Conservation (phyloP, 2,329 filamentous ascomycete species). For the Penicillium concentricum region DNA sequence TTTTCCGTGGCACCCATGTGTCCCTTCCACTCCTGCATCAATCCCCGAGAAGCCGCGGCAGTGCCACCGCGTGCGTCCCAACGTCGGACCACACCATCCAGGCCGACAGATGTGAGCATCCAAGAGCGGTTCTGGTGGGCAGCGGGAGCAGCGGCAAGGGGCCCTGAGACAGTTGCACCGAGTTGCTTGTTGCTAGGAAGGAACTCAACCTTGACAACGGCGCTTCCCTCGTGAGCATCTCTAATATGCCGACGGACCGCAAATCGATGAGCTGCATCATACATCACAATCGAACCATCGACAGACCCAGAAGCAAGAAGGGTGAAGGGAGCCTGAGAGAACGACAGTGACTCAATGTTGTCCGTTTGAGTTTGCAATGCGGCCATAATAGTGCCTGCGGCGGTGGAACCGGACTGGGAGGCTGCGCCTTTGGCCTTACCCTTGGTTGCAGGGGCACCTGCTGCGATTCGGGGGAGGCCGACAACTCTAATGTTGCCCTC, state of each 20-base stretch:
- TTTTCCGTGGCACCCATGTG: slow-evolving; percentile 54
- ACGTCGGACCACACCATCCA: slow-evolving; percentile 84
- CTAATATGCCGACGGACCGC: slow-evolving; percentile 79
- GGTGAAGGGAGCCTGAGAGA: slow-evolving; percentile 60
- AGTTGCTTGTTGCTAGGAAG: slow-evolving; percentile 51
- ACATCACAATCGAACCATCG: slow-evolving; percentile 73
- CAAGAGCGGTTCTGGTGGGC: slow-evolving; percentile 52
- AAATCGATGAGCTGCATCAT: slow-evolving; percentile 82
- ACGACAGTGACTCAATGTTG: slow-evolving; percentile 73
- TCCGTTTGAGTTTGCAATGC: slow-evolving; percentile 76
- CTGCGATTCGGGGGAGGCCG: slow-evolving; percentile 67
- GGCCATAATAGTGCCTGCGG: slow-evolving; percentile 74
- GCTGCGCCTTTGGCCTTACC: slow-evolving; percentile 51
- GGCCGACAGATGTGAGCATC: slow-evolving; percentile 81
- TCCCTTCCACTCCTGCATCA: slow-evolving; percentile 85
- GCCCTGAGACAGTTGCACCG: slow-evolving; percentile 24
- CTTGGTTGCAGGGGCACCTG: slow-evolving; percentile 47
- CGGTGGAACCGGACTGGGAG: slow-evolving; percentile 36
- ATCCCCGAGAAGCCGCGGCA: slow-evolving; percentile 63
- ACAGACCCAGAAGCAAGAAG: slow-evolving; percentile 64
- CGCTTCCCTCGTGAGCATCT: slow-evolving; percentile 81
- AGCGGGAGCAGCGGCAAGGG: slow-evolving; percentile 25
- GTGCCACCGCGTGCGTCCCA: slow-evolving; percentile 80
- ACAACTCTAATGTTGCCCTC: slow-evolving; percentile 83
- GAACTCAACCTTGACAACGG: slow-evolving; percentile 92